Base-by-base conservation (phyloP, 2,329 filamentous ascomycete species). In the Alternaria sp. region DNA sequence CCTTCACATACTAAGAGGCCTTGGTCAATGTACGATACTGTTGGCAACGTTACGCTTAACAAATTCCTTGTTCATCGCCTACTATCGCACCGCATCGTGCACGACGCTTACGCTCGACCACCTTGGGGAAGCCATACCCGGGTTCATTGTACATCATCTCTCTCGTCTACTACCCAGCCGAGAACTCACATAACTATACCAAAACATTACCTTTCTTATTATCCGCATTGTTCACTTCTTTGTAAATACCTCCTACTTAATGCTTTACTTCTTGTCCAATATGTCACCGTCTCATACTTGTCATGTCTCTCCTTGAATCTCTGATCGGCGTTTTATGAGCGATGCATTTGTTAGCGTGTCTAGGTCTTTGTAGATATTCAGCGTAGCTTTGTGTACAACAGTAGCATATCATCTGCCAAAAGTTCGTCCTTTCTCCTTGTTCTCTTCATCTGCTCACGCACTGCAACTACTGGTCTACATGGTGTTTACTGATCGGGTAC, bases 1-100 rank as follows among this genome's bases (percentile, higher is more conserved):
- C 86, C 43, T 90, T 90, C 77, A 89, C 87, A 2, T 90, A 88
- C 81, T 90, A 62, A 68, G 57, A 28, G 17, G 23, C 26, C 28
- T 47, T 28, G 12, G 19, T 54, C 30, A 10, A 23, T 19, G 19
- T 32, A 54, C 23, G 21, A 59, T 54, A 45, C 25, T 49, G 28
- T 56, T 53, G 47, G 47, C 47, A 51, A 51, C 17, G 47, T 32
- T 51, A 28, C 26, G 47, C 47, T 51, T 36, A 36, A 36, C 32
- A 36, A 36, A 36, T 36, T 36, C 32, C 32, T 32, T 51, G 30
- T 32, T 51, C 19, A 51, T 51, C 32, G 17, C 49, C 32, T 51
- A 21, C 28, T 51, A 54, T 54, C 32, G 49, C 49, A 52, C 49
- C 49, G 19, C 49, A 36, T 52, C 49, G 13, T 52, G 49, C 49